Base-by-base conservation (phyloP, 257 asterid species). In the Lavandula angustifolia region DNA sequence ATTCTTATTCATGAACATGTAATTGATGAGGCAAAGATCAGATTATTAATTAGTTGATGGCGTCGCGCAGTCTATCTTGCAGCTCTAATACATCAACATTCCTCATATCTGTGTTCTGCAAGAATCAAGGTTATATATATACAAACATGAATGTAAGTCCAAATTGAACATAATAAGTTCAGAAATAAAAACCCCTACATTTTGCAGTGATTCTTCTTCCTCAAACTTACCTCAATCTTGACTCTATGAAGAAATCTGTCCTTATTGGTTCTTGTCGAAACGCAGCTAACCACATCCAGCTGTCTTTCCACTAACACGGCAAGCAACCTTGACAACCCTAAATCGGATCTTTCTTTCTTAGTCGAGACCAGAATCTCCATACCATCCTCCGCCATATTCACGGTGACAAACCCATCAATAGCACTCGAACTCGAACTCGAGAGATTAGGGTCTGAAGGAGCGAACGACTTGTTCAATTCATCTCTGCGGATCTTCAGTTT, bases 191-290 rank as follows among this genome's bases (percentile, higher is more conserved):
- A 1, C 42, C 7, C 8, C 10, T 7, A 5, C 8, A 37, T 5
- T 37, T 37, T 37, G 46, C 46, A 40, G 3, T 38, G 9, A 3
- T 38, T 38, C 9, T 38, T 38, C 9, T 38, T 42, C 3, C 11
- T 1, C 3, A 12, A 43, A 0, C 7, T n/a, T 68, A 85, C 96
- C 94, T 88, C 75, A 4, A 80, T 61, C 31, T 71, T 75, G 75
- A 89, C 82, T 57, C 44, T 71, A 27, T 86, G 73, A 22, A 82
- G 59, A 43, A 53, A 50, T 12, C 38, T 53, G 11, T 59, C 81
- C 22, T 72, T n/a, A n/a, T n/a, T 62, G 1, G 43, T 61, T 17
- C 41, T 70, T 2, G 83, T 75, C 32, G 88, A 81, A 59, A 77
- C 64, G 73, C 86, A 79, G 68, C 60, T 78, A 38, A 86, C 74